phyloP scores from a whole-genome alignment of 768 basidiomycete genomes.

The Phanerochaete sordida region DNA sequence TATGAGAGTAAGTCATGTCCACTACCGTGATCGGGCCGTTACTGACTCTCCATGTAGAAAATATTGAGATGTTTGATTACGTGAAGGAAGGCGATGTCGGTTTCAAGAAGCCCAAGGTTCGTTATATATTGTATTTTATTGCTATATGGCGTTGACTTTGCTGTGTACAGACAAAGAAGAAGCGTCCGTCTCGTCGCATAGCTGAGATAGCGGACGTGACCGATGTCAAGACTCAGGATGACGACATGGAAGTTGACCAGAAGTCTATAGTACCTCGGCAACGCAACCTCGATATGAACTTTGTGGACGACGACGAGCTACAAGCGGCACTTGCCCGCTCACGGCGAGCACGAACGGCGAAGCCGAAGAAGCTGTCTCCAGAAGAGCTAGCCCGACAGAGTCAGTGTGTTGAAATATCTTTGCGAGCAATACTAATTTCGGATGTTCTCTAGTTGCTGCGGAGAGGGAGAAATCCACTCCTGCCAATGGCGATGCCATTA shows the following conservation, averaged over 20 bases:
- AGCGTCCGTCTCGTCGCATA: constrained; percentile 67
- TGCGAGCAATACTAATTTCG: constrained; percentile 4
- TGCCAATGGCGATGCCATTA: constrained; percentile 34
- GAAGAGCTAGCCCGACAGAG: constrained; percentile 81
- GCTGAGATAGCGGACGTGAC: constrained; percentile 49
- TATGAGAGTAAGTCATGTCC: constrained; percentile 72
- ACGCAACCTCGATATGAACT: constrained; percentile 80
- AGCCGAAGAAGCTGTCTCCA: constrained; percentile 69
- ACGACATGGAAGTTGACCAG: constrained; percentile 75
- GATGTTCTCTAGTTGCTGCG: constrained; percentile 51
- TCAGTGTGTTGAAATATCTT: constrained; percentile 32
- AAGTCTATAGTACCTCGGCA: constrained; percentile 63
- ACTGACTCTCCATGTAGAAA: constrained; percentile 49
- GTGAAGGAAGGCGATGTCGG: constrained; percentile 87
- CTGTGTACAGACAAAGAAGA: constrained; percentile 83
- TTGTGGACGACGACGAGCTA: constrained; percentile 97
- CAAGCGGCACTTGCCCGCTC: constrained; percentile 89
- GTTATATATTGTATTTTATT: constrained; percentile 4
- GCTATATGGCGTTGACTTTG: background rate
- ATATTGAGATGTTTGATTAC: constrained; percentile 83
- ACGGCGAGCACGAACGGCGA: constrained; percentile 77
- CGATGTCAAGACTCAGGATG: constrained; percentile 40
- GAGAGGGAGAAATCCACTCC: constrained; percentile 55
- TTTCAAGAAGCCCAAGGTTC: constrained; percentile 92
- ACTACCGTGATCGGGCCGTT: background rate